Evolutionary conservation across 2,329 filamentous ascomycete species (phyloP), one percentile per base, ranked within the genome.

Genomic region (Aspergillus melleus): DNA sequence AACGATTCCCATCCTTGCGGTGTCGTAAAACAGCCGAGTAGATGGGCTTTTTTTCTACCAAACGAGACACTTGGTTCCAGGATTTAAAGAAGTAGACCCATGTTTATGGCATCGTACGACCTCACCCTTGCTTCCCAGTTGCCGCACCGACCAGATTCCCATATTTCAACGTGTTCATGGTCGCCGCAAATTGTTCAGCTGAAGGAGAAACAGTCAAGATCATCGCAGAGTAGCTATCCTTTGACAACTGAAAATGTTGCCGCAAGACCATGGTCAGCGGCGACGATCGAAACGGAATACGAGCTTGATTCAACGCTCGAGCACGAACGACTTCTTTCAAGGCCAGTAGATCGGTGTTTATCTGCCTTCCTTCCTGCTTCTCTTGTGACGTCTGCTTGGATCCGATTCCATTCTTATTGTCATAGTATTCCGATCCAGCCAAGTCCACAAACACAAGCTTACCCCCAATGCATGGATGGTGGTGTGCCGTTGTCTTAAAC

Each of bases 261-360:
- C 77, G 69, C 30, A 80, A 64, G 4, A 79, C 74, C 79, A 80
- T 79, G 0, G 79, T 81, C 62, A 81, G 61, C 0, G 76, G 69
- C 8, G 76, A 79, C 1, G 77, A 76, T 50, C 77, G 69, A 61
- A 75, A 81, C 0, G 77, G 79, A 36, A 80, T 77, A 2, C 76
- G 67, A 1, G 63, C 12, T 53, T 74, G 68, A n/a, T 68, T 69
- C 22, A 55, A 57, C 0, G 77, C 67, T 55, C 76, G 71, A 1
- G 79, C 77, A 1, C 79, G 69, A n/a, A 81, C 80, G 4, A 81
- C 79, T 55, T 81, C 78, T 59, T 81, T 81, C 52, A 81, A 64
- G 0, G 78, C 74, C 9, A 82, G 72, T 5, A 81, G 68, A 63
- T 81, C 79, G 0, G 74, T 73, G 36, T 81, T 82, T 59, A 81